These are phyloP conservation scores for Lojkania enalia DNA, from an alignment of 2,329 filamentous ascomycete genomes.

Conservation along the genomic window DNA sequence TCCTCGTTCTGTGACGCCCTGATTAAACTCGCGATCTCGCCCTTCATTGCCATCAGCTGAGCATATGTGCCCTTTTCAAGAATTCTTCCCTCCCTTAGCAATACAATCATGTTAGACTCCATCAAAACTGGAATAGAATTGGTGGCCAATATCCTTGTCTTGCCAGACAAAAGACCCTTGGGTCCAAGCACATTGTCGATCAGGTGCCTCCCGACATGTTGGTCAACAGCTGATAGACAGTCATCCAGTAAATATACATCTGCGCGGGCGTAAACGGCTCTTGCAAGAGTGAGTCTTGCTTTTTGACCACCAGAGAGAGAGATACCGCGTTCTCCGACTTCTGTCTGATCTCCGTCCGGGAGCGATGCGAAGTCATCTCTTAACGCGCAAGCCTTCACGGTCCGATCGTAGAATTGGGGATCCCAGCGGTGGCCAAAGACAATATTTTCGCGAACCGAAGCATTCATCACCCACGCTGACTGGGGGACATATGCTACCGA, in stretches of 20 bases:
- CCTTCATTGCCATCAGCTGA: constrained; percentile 91
- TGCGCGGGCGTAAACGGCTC: constrained; percentile 94
- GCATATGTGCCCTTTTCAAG: constrained; percentile 88
- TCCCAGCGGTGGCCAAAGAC: constrained; percentile 95
- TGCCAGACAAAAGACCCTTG: constrained; percentile 77
- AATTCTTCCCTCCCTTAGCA: constrained; percentile 81
- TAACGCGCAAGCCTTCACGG: constrained; percentile 87
- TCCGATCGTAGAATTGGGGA: constrained; percentile 90
- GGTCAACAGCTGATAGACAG: constrained; percentile 94
- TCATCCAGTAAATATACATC: constrained; percentile 96
- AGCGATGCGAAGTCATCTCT: constrained; percentile 88
- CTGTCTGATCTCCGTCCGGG: constrained; percentile 93
- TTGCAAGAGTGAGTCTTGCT: constrained; percentile 85
- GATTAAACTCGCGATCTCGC: constrained; percentile 82
- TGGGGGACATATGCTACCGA: constrained; percentile 90
- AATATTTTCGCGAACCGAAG: constrained; percentile 95
- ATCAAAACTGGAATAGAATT: constrained; percentile 91
- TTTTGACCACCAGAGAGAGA: constrained; percentile 96
- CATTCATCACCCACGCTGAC: constrained; percentile 95
- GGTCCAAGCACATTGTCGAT: constrained; percentile 92
- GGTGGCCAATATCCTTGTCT: constrained; percentile 90
- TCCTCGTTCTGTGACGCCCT: constrained; percentile 68
- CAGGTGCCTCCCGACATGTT: constrained; percentile 91
- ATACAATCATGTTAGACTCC: constrained; percentile 84
- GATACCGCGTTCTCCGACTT: constrained; percentile 95